A percentile compares a stretch with the other conserved stretches of the same genome.
These are phyloP conservation scores for Leishmania arabica DNA, from an alignment of 208 protist genomes.

Conservation along the genomic window DNA sequence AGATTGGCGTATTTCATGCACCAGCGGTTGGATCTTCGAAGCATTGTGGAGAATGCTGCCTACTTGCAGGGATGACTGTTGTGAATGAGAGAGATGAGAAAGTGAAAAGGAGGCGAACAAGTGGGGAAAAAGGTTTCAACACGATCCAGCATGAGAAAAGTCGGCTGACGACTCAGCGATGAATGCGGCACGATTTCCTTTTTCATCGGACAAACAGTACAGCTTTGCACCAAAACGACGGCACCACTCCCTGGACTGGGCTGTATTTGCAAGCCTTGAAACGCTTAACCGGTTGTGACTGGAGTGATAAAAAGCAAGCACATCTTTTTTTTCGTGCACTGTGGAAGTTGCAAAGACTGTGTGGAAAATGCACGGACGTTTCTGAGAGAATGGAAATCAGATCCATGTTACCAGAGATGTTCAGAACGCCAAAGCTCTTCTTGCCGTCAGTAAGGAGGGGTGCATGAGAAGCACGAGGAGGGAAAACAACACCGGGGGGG, in stretches of 20 bases:
- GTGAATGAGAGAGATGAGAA: neutral
- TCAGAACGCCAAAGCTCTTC: neutral
- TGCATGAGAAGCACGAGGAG: neutral
- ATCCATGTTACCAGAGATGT: neutral
- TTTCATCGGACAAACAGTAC: neutral
- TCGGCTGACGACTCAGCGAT: neutral
- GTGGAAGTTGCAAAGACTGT: neutral
- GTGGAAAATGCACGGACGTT: neutral
- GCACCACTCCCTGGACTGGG: neutral
- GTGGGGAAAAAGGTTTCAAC: neutral
- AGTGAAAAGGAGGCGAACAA: neutral
- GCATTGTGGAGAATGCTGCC: slow-evolving; percentile 33
- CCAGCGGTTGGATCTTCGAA: slow-evolving; percentile 31
- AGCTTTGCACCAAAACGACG: neutral
- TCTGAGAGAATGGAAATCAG: neutral
- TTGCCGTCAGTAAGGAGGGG: neutral
- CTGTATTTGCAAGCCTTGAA: neutral
- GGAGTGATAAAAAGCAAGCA: neutral
- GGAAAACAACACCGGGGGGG: neutral
- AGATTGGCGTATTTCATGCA: slow-evolving; percentile 89
- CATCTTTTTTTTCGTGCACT: neutral
- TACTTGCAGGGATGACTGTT: neutral
- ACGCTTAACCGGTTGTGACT: neutral
- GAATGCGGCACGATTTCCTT: too few species aligned
- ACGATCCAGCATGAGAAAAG: neutral